Base-by-base conservation (phyloP, 2,329 filamentous ascomycete genomes). In the Calonectria pseudoturangicola region DNA sequence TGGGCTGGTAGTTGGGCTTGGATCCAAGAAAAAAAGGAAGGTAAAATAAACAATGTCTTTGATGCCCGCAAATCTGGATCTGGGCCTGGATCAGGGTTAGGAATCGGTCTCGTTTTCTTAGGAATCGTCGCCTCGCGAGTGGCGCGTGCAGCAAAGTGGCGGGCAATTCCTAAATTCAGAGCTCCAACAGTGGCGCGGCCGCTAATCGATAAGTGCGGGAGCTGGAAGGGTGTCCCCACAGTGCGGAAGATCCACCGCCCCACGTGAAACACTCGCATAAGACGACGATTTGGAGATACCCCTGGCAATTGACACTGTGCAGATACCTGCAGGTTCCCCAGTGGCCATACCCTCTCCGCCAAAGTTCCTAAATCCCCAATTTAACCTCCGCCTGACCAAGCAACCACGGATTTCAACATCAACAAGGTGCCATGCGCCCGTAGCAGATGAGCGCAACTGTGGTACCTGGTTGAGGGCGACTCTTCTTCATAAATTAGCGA, bases 361-460 rank as follows among this genome's bases (percentile, higher is more conserved):
- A 75, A 68, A 62, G 70, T 79, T 78, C 75, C 68, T 67, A 79
- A 60, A 79, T 72, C 76, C 71, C 73, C 65, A 71, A 70, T 74
- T 73, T 70, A 73, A 74, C 73, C 78, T 78, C 77, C 76, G 30
- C 77, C 76, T 71, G 64, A 77, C 71, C 75, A 75, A 77, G 69
- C 73, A 79, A 76, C 73, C 62, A 65, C 56, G 68, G 73, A 74
- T 47, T 74, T 62, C 66, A 73, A 66, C 74, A 68, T 75, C 68
- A 71, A 67, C 56, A 69, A 68, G 70, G 73, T 80, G 79, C 75
- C 68, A 78, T 79, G 79, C 77, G 72, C 77, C 72, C 66, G 15
- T 79, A 51, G 67, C 73, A 65, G 74, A 75, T 70, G n/a, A 67
- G 68, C 69, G 68, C 66, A 72, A 60, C 50, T 70, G 66, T 54